A percentile compares a stretch with the other conserved stretches of the same genome.
Conservation (phyloP, 2,329 filamentous ascomycete species). For the Colletotrichum acutatum region DNA sequence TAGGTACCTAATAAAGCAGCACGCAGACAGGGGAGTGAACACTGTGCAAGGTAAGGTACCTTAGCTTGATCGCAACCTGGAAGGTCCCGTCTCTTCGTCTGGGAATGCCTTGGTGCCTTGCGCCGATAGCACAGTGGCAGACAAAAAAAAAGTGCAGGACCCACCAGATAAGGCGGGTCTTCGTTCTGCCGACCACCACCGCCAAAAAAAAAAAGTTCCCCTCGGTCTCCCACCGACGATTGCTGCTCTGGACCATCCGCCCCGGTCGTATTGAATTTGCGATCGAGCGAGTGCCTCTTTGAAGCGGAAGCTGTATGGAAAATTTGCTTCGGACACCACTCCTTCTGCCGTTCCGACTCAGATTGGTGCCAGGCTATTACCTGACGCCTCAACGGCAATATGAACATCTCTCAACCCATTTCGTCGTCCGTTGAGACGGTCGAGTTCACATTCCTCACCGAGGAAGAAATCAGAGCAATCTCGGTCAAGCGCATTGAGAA, state of each 20-base stretch:
- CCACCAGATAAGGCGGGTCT: not conserved
- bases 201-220: conserved; percentile 57
- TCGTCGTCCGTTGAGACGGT: conserved; percentile 86
- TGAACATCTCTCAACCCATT: conserved; percentile 84
- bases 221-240: conserved; percentile 12
- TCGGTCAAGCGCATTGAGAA: conserved; percentile 96
- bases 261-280: conserved; percentile 13
- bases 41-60: too few species aligned
- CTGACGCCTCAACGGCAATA: conserved; percentile 46
- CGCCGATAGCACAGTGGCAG: not conserved
- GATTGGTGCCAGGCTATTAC: conserved; percentile 22
- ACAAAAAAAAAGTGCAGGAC: not conserved
- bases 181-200: conserved; percentile 55
- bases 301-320: conserved; percentile 27
- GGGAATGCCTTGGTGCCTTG: not conserved
- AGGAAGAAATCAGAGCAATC: conserved; percentile 84
- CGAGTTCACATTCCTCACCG: conserved; percentile 87
- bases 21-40: too few species aligned
- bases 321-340: conserved; percentile 19
- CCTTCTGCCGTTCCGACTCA: conserved; percentile 13
- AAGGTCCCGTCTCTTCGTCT: not conserved
- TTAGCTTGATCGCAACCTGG: not conserved
- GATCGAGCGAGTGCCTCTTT: conserved; percentile 14
- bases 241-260: not conserved
- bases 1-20: too few species aligned